Evolutionary conservation across 768 basidiomycete genomes (phyloP).

Genomic region (Gymnopilus junonius): DNA sequence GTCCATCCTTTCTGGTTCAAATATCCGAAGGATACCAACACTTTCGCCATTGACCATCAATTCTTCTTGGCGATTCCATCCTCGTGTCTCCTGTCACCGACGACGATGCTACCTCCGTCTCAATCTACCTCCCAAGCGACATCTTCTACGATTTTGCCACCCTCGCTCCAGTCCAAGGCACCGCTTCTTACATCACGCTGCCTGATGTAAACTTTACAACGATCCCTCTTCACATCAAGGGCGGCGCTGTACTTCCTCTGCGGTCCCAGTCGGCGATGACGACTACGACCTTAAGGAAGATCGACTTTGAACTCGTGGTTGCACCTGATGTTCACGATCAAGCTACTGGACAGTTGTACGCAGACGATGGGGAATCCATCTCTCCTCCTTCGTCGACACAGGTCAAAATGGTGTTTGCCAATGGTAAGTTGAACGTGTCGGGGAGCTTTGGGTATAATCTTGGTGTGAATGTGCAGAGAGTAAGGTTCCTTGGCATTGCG

Average conservation of each 20-base stretch:
- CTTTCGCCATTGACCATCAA: constrained; percentile 66
- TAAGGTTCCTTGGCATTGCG: constrained; percentile 42
- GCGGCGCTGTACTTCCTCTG: constrained; percentile 63
- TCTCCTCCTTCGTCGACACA: constrained; percentile 34
- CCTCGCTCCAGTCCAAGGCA: constrained; percentile 50
- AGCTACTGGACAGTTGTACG: constrained; percentile 58
- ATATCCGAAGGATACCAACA: constrained; percentile 64
- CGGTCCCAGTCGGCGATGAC: constrained; percentile 62
- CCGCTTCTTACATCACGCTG: constrained; percentile 47
- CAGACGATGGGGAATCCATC: constrained; percentile 68
- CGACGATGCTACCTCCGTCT: constrained; percentile 60
- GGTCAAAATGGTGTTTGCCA: constrained; percentile 36
- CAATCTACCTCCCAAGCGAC: constrained; percentile 65
- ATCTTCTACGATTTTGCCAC: constrained; percentile 69
- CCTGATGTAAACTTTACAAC: constrained; percentile 53
- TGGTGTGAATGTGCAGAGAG: constrained; percentile 40
- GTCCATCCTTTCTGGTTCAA: constrained; percentile 69
- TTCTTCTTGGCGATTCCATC: constrained; percentile 71
- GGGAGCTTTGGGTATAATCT: constrained; percentile 42
- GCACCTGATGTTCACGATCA: constrained; percentile 57
- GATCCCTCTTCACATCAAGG: constrained; percentile 67
- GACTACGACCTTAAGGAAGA: constrained; percentile 54
- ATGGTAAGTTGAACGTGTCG: constrained; percentile 34
- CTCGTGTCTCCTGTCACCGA: constrained; percentile 73
- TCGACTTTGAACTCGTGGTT: constrained; percentile 65